phyloP scores from a whole-genome alignment of 495 filamentous ascomycete genomes.

The Aspergillus affinis region DNA sequence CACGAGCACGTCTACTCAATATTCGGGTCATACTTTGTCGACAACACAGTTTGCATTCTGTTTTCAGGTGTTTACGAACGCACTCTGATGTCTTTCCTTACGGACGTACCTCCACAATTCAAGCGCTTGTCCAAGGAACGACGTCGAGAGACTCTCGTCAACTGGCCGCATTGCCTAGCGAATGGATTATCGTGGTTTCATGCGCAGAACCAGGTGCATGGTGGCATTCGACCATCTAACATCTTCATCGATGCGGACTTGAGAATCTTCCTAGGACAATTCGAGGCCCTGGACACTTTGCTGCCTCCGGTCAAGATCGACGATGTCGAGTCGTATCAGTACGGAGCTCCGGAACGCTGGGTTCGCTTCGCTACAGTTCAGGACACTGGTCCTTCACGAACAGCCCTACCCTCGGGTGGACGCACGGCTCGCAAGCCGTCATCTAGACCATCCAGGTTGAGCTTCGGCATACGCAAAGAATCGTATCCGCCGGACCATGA shows the following conservation, averaged over 20 bases:
- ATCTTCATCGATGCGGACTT: constrained; percentile 72
- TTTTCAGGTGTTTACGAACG: constrained; percentile 73
- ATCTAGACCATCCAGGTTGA: constrained; percentile 22
- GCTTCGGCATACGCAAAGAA: constrained; percentile 25
- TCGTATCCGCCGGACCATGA: constrained; percentile 21
- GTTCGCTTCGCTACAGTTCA: constrained; percentile 40
- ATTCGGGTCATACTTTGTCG: constrained; percentile 76
- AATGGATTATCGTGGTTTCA: constrained; percentile 79
- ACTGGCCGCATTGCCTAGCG: constrained; percentile 85
- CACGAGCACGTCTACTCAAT: constrained; percentile 82
- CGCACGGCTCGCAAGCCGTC: constrained; percentile 41
- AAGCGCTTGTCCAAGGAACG: constrained; percentile 71
- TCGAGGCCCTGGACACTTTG: constrained; percentile 61
- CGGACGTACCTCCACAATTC: constrained; percentile 62
- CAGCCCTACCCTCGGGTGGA: constrained; percentile 46
- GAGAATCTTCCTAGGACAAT: constrained; percentile 72
- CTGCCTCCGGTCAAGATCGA: constrained; percentile 49
- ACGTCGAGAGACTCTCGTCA: constrained; percentile 67
- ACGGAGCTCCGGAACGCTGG: constrained; percentile 82
- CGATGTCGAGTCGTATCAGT: constrained; percentile 84
- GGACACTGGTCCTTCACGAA: constrained; percentile 27
- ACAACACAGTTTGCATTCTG: constrained; percentile 70
- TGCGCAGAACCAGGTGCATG: constrained; percentile 67
- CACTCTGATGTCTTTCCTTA: constrained; percentile 75
- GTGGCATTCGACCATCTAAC: constrained; percentile 81